Percentiles rank a stretch among this genome's conserved stretches.
phyloP scores from a whole-genome alignment of 2,329 filamentous ascomycete genomes.

The Alternaria novae-zelandiae region DNA sequence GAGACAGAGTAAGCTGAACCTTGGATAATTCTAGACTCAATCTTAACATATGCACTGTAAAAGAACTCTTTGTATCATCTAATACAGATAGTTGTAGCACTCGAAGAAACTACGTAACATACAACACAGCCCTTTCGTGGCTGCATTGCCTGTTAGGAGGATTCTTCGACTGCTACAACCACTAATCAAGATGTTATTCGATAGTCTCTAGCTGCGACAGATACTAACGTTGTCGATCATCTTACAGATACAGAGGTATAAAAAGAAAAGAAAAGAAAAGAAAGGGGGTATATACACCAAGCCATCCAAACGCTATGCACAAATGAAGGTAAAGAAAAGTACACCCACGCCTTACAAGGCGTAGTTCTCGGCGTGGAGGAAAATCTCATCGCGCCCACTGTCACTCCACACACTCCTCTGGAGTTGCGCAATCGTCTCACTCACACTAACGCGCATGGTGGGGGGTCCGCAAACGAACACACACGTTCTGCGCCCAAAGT shows the following conservation, averaged over 20 bases:
- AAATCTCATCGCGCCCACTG: constrained; percentile 83
- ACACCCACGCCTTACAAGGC: constrained; percentile 65
- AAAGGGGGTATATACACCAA: constrained; percentile 29
- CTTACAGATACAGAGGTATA: constrained; percentile 18
- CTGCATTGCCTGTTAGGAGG: background rate
- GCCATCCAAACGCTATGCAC: constrained; percentile 37
- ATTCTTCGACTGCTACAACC: background rate
- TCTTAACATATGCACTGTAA: background rate
- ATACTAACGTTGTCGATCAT: constrained; percentile 3
- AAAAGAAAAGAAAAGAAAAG: constrained; percentile 11
- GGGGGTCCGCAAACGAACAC: constrained; percentile 94
- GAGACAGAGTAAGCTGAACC: background rate
- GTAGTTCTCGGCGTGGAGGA: constrained; percentile 94
- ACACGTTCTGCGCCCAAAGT: constrained; percentile 80
- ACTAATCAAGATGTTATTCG: background rate
- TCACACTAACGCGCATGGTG: constrained; percentile 84
- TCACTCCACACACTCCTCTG: constrained; percentile 85
- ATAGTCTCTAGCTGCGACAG: background rate
- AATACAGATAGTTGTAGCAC: background rate
- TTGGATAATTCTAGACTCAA: background rate
- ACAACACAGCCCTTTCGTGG: background rate
- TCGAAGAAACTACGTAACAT: background rate
- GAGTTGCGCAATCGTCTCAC: constrained; percentile 80
- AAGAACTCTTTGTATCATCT: background rate
- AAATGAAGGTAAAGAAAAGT: constrained; percentile 13